phyloP scores from a whole-genome alignment of 176 grass and related monocot species.

The Lolium multiflorum region DNA sequence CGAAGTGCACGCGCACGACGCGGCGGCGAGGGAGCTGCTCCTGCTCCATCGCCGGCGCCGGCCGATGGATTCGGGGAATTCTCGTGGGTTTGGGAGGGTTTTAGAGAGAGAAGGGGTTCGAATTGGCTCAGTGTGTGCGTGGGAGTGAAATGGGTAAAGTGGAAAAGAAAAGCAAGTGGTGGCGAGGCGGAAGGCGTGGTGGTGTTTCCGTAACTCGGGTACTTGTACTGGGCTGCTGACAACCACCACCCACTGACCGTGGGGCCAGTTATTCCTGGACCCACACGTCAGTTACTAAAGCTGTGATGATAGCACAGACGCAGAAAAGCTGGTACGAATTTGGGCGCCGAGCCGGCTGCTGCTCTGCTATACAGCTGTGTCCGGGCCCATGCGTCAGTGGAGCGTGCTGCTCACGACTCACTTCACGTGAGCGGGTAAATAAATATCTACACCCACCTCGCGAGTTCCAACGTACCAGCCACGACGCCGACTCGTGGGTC shows the following conservation, averaged over 20 bases:
- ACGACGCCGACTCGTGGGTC: background rate
- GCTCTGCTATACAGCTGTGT: slow-evolving; percentile 5
- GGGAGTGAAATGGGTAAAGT: background rate
- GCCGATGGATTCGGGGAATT: background rate
- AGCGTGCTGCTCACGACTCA: background rate
- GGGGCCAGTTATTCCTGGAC: fast-evolving
- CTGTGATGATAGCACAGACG: too few relatives aligned
- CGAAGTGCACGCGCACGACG: slow-evolving; percentile 56
- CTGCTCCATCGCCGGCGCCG: background rate
- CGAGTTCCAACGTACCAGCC: background rate
- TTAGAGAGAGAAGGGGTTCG: slow-evolving; percentile 18
- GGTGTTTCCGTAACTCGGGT: background rate
- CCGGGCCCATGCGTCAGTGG: background rate
- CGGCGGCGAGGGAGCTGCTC: background rate
- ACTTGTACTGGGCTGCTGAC: background rate
- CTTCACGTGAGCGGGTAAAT: slow-evolving; percentile 12
- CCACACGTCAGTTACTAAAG: background rate
- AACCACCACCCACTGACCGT: background rate
- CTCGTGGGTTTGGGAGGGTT: slow-evolving; percentile 55
- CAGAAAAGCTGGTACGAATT: too few relatives aligned
- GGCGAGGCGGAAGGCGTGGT: background rate
- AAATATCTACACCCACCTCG: background rate
- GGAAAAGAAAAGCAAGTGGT: background rate
- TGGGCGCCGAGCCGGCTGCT: background rate
- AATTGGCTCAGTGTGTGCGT: too few relatives aligned